A percentile compares a stretch with the other conserved stretches of the same genome.
These are phyloP conservation scores for Magnusiomyces fungicola DNA, from an alignment of 1,139 yeast genomes.

Conservation along the genomic window DNA sequence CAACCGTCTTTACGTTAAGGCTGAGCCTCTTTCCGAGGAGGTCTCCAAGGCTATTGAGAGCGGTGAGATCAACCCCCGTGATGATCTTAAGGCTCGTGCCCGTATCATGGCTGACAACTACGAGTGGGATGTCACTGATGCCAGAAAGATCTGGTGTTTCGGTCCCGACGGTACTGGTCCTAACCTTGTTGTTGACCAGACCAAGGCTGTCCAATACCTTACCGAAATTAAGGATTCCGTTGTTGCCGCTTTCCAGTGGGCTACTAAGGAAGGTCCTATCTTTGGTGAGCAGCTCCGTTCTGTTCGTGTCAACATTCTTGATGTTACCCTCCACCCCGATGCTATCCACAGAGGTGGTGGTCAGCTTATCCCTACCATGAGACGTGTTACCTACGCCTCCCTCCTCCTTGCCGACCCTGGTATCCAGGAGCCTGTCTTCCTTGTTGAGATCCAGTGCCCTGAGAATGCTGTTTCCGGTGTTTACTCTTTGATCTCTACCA, in stretches of 20 bases:
- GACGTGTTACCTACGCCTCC: conserved; percentile 99
- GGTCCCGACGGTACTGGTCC: conserved; percentile 99
- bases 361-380: conserved; percentile 99
- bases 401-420: conserved; percentile 98
- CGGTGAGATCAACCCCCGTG: conserved; percentile 91
- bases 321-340: conserved; percentile 99
- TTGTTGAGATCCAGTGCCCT: conserved; percentile 99
- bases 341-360: conserved; percentile 99
- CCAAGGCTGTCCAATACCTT: conserved; percentile 99
- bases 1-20: conserved; percentile 98
- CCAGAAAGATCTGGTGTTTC: conserved; percentile 99
- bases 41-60: conserved; percentile 83
- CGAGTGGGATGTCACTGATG: conserved; percentile 99
- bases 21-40: conserved; percentile 94
- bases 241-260: conserved; percentile 99
- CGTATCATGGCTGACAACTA: conserved; percentile 97
- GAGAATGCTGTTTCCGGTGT: conserved; percentile 99
- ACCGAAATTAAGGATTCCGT: conserved; percentile 99
- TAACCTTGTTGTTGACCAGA: conserved; percentile 97
- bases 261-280: conserved; percentile 99
- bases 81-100: conserved; percentile 98
- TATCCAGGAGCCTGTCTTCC: conserved; percentile 98
- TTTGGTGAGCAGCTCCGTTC: conserved; percentile 96
- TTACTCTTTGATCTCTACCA: conserved; percentile 98
- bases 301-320: conserved; percentile 95